Conservation (phyloP, 768 basidiomycete genomes). For the Naematelia aurantialba region DNA sequence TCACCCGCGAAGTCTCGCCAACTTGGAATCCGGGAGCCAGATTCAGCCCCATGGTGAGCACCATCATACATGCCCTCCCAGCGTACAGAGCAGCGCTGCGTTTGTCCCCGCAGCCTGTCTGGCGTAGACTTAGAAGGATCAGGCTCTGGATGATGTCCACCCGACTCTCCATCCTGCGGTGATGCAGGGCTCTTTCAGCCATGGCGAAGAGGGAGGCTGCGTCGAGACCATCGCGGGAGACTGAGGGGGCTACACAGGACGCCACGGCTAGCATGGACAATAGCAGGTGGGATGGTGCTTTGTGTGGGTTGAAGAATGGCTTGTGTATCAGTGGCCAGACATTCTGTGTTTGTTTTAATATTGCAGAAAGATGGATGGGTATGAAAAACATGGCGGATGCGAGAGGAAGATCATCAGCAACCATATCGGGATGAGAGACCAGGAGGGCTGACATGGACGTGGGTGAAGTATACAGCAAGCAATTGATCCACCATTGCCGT, state of each 20-base stretch:
- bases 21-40: conserved; percentile 5
- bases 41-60: conserved; percentile 37
- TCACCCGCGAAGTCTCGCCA: background rate
- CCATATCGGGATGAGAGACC: background rate
- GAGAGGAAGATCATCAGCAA: background rate
- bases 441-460: conserved; percentile 31
- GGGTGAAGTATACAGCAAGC: conserved; percentile 36
- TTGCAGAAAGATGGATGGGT: background rate
- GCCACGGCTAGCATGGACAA: conserved; percentile 37
- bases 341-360: conserved; percentile 20
- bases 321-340: conserved; percentile 44
- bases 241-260: conserved; percentile 24
- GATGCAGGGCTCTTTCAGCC: conserved; percentile 23
- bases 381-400: background rate
- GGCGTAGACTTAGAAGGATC: conserved; percentile 36
- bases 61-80: conserved; percentile 31
- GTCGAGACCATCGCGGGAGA: conserved; percentile 8
- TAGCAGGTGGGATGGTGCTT: conserved; percentile 22
- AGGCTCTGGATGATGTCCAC: conserved; percentile 32
- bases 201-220: conserved; percentile 21
- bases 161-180: conserved; percentile 12
- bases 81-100: conserved; percentile 28
- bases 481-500: conserved; percentile 26
- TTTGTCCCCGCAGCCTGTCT: conserved; percentile 40
- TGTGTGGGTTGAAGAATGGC: conserved; percentile 35